These are phyloP conservation scores for Guyanaporus albipodus DNA, from an alignment of 768 basidiomycete genomes.

Conservation along the genomic window DNA sequence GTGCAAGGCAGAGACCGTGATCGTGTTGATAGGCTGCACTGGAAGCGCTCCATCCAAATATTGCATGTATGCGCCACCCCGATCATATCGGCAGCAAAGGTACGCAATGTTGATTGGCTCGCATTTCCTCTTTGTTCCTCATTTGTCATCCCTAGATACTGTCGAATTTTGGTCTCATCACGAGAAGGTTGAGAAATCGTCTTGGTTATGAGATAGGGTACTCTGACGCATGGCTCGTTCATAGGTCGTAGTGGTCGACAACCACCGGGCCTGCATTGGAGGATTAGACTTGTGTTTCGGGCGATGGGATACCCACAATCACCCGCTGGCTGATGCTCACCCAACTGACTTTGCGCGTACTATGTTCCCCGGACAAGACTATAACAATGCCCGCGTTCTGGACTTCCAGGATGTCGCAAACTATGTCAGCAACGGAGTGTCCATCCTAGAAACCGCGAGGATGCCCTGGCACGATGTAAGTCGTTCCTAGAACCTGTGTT, in stretches of 20 bases:
- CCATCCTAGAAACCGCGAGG: slow-evolving; percentile 61
- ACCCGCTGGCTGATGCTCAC: slow-evolving; percentile 90
- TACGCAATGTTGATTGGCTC: slow-evolving; percentile 4
- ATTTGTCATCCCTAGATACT: slow-evolving; percentile 42
- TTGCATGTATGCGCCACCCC: slow-evolving; percentile 85
- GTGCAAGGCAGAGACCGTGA: neutral
- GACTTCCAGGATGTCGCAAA: slow-evolving; percentile 84
- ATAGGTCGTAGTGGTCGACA: slow-evolving; percentile 79
- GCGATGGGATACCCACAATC: slow-evolving; percentile 91
- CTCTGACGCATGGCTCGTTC: neutral
- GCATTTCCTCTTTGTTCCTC: neutral
- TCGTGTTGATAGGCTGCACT: slow-evolving; percentile 51
- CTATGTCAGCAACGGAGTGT: slow-evolving; percentile 67
- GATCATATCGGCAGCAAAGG: slow-evolving; percentile 85
- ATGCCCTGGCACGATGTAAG: slow-evolving; percentile 98
- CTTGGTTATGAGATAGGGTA: neutral
- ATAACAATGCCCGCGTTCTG: slow-evolving; percentile 82
- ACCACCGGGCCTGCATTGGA: slow-evolving; percentile 81
- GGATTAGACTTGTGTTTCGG: slow-evolving; percentile 97
- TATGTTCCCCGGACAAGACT: slow-evolving; percentile 92
- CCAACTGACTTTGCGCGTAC: slow-evolving; percentile 78
- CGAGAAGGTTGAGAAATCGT: slow-evolving; percentile 53
- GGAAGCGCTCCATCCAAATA: slow-evolving; percentile 82
- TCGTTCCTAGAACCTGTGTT: slow-evolving; percentile 5
- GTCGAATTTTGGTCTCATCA: slow-evolving; percentile 92